Evolutionary conservation across 129 eudicot genomes (phyloP), one percentile per base, ranked within the genome.

Genomic region (Solidago caesia): DNA sequence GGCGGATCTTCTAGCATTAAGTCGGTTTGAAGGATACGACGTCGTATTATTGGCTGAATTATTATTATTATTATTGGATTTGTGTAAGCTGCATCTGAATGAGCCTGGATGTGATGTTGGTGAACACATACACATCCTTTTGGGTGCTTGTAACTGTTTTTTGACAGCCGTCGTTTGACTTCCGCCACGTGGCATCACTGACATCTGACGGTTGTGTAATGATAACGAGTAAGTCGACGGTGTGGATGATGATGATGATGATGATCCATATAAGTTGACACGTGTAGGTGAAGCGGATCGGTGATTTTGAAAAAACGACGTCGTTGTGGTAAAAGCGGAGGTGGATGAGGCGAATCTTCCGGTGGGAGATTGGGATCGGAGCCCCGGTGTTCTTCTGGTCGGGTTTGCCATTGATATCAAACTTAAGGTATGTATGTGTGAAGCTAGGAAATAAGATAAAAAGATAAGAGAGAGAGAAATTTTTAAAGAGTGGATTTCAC

Each of bases 101-200:
- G 96, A 92, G 62, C 98, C 98, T 8, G 98, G 98, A 77, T 92
- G 98, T 39, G 82, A 85, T 5, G 98, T 92, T 8, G 98, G 98
- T 8, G 98, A 92, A 73, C 98, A 93, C 98, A 86, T 88, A 47
- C 98, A 93, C 77, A 82, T 82, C 81, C 86, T 76, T 72, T 77
- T 85, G 75, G 78, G 92, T 4, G 64, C 21, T 68, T 71, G 62
- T 44, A 83, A 53, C 61, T 77, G 70, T 55, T 87, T 87, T 51
- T 68, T 80, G 12, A n/a, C 47, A 12, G 75, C 66, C 64, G 78
- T 61, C 39, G 67, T 33, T 33, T 33, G 85, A 59, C 57, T 56
- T 33, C 39, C 39, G 0, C 74, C 25, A 14, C 78, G 69, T 16
- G 69, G 75, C 15, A 67, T 16, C 0, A 79, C 84, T 2, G 89